Percentiles rank a stretch among this genome's conserved stretches.
Evolutionary conservation across 331 rosid genomes (phyloP).

Genomic region (Rosa hybrid): DNA sequence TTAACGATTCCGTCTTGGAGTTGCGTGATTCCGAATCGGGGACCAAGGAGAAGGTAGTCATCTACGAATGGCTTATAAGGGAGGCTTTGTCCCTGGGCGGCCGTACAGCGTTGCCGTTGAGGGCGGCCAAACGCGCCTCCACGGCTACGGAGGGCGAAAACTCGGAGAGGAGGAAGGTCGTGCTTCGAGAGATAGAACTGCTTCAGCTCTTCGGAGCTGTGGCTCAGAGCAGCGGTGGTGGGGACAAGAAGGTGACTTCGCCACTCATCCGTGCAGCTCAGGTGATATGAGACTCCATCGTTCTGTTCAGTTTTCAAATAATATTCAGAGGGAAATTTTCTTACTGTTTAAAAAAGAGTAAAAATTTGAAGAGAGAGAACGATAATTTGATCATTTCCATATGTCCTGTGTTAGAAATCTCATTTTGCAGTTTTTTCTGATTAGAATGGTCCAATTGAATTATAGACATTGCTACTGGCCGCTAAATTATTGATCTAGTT

Average conservation of each 20-base stretch:
- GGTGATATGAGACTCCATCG: conserved; percentile 21
- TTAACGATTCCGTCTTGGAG: conserved; percentile 27
- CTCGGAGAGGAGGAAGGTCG: conserved; percentile 33
- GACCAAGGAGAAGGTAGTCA: conserved; percentile 29
- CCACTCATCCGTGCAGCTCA: conserved; percentile 38
- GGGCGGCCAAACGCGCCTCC: conserved; percentile 5
- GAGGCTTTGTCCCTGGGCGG: conserved; percentile 34
- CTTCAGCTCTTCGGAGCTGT: conserved; percentile 41
- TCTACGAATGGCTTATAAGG: conserved; percentile 39
- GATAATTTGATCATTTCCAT: not conserved
- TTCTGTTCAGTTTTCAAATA: not conserved
- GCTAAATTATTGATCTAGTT: not conserved
- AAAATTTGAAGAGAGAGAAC: not conserved
- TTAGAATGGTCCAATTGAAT: not conserved
- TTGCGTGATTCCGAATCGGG: conserved; percentile 23
- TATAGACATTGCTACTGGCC: not conserved
- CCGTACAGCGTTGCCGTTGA: conserved; percentile 1
- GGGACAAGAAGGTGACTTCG: conserved; percentile 33
- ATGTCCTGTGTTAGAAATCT: not conserved
- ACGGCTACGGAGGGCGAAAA: not conserved
- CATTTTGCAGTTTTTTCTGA: not conserved
- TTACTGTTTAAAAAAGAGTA: not conserved
- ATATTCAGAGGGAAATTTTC: not conserved
- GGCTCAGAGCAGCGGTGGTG: conserved; percentile 14
- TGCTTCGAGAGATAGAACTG: conserved; percentile 40